Conservation (phyloP, 2,329 filamentous ascomycete species). For the Trichoderma guizhouense region DNA sequence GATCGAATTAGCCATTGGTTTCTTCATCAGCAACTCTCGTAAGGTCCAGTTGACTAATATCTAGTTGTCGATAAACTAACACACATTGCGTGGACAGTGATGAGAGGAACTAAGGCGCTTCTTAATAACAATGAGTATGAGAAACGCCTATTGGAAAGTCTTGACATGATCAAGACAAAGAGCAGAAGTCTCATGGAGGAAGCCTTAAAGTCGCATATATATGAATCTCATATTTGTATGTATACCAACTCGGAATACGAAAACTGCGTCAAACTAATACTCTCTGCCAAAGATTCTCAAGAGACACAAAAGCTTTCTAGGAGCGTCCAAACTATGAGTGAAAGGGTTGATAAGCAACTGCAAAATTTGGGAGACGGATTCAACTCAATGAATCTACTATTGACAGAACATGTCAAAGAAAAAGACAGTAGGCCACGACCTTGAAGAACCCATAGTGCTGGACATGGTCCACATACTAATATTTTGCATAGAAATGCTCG, state of each 20-base stretch:
- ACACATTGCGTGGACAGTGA: background rate
- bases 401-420: background rate
- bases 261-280: background rate
- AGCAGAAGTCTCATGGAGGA: background rate
- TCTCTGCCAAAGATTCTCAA: background rate
- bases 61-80: background rate
- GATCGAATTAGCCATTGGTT: background rate
- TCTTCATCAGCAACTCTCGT: conserved; percentile 3
- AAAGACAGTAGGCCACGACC: background rate
- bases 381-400: background rate
- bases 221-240: background rate
- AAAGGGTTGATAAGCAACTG: background rate
- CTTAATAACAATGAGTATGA: background rate
- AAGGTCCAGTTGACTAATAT: background rate
- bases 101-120: background rate
- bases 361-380: background rate
- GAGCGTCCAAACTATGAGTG: background rate
- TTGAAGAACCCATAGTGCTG: background rate
- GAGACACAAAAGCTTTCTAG: background rate
- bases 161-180: background rate
- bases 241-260: background rate
- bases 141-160: background rate
- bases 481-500: background rate
- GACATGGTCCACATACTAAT: background rate
- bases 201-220: background rate